A percentile compares a stretch with the other conserved stretches of the same genome.
phyloP scores from a whole-genome alignment of 768 basidiomycete species.

The Pleurotus ostreatus region DNA sequence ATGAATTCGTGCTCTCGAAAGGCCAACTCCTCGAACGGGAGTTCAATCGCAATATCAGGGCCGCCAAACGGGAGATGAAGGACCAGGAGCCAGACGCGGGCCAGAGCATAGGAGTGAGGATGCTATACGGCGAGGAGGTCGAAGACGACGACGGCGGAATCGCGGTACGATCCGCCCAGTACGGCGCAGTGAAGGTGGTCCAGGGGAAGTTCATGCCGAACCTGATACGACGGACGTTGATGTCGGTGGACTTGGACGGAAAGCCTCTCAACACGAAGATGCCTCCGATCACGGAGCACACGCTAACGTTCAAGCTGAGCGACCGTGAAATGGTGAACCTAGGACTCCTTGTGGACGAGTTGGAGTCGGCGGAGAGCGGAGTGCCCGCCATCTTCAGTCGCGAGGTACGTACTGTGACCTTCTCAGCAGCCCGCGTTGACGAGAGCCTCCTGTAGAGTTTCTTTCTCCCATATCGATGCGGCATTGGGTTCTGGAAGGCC shows the following conservation, averaged over 20 bases:
- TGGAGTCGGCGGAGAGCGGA: not conserved
- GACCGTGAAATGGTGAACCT: conserved; percentile 5
- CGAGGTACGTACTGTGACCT: not conserved
- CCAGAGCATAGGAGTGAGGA: too few relatives aligned
- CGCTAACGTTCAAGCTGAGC: not conserved
- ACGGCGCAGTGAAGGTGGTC: not conserved
- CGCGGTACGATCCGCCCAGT: not conserved
- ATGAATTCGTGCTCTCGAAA: not conserved
- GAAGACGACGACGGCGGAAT: not conserved
- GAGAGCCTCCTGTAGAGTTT: not conserved
- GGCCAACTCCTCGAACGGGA: not conserved
- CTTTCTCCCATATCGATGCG: not conserved
- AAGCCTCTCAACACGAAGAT: not conserved
- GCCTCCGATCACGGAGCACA: not conserved
- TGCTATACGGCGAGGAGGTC: not conserved
- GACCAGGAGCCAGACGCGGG: too few relatives aligned
- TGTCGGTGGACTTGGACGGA: conserved; percentile 3
- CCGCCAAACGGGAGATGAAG: not conserved
- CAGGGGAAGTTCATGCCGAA: not conserved
- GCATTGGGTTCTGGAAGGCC: not conserved
- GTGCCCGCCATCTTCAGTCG: not conserved
- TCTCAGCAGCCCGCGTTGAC: too few relatives aligned
- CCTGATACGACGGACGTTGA: conserved; percentile 3
- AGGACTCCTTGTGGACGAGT: not conserved
- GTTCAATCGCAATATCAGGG: not conserved